Evolutionary conservation across 139 green algal species (phyloP).

Genomic region (Tetratostichococcus sp.): DNA sequence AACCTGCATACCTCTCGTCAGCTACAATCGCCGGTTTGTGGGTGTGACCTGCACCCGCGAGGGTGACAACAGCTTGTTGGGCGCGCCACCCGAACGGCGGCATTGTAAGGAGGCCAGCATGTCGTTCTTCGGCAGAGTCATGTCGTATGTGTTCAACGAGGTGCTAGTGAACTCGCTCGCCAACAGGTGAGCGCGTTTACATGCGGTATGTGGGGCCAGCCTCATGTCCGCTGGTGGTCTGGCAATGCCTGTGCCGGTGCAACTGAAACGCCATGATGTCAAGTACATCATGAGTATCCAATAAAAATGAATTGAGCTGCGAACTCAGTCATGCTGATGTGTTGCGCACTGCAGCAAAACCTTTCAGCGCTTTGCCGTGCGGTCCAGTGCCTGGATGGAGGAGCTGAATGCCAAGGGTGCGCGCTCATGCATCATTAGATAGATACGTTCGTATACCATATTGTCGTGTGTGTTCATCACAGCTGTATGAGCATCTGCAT

Average conservation of each 20-base stretch:
- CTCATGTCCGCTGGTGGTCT: background rate
- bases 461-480: background rate
- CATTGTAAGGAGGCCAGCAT: no score
- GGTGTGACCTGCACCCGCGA: no score
- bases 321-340: no score
- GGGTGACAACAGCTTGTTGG: no score
- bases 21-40: no score
- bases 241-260: no score
- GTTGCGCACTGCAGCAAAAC: conserved; percentile 43
- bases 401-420: conserved; percentile 52
- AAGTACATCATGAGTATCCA: background rate
- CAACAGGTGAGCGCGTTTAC: conserved; percentile 34
- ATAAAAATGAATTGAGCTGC: no score
- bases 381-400: conserved; percentile 36
- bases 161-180: conserved; percentile 63
- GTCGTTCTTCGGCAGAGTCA: conserved; percentile 58
- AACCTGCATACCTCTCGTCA: no score
- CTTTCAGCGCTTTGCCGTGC: conserved; percentile 70
- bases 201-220: background rate
- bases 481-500: background rate
- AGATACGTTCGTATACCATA: no score
- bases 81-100: no score
- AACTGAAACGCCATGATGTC: no score
- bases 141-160: conserved; percentile 63
- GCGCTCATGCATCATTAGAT: no score